Base-by-base conservation (phyloP, 306 rosid genomes). In the Abrus precatorius region DNA sequence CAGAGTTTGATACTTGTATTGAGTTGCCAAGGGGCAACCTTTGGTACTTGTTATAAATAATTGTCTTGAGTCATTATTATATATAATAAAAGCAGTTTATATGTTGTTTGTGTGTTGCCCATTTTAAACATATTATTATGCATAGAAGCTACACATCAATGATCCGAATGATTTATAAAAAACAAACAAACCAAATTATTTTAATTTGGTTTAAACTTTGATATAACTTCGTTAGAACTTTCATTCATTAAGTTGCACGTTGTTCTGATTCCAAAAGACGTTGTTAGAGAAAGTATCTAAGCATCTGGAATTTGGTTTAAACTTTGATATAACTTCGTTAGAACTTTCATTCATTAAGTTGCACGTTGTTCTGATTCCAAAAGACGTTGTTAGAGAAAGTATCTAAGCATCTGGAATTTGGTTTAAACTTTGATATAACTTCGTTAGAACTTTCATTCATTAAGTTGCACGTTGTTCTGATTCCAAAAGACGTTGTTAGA, bases 361-460 rank as follows among this genome's bases (percentile, higher is more conserved):
- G n/a, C n/a, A n/a, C n/a, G n/a, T n/a, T n/a, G n/a, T n/a, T n/a
- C n/a, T n/a, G n/a, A n/a, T n/a, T n/a, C n/a, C n/a, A n/a, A n/a
- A n/a, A n/a, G n/a, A n/a, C n/a, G n/a, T n/a, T n/a, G n/a, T n/a
- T n/a, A n/a, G n/a, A n/a, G n/a, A n/a, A n/a, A n/a, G n/a, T n/a
- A n/a, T n/a, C n/a, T n/a, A n/a, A n/a, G n/a, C n/a, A n/a, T n/a
- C n/a, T n/a, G n/a, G n/a, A n/a, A n/a, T n/a, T 47, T 60, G 28
- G 53, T 61, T 63, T 32, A 12, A 40, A 6, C 47, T 12, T 59
- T 12, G 6, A 33, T 40, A 66, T 32, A 13, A 75, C 41, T 57
- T 71, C 67, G 28, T 72, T 47, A 44, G 76, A 72, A 72, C 76
- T 65, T 83, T 60, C 55, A 50, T 57, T 55, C 56, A 52, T 72